Evolutionary conservation across 2,329 filamentous ascomycete species (phyloP).

Genomic region (Trichophyton simii): DNA sequence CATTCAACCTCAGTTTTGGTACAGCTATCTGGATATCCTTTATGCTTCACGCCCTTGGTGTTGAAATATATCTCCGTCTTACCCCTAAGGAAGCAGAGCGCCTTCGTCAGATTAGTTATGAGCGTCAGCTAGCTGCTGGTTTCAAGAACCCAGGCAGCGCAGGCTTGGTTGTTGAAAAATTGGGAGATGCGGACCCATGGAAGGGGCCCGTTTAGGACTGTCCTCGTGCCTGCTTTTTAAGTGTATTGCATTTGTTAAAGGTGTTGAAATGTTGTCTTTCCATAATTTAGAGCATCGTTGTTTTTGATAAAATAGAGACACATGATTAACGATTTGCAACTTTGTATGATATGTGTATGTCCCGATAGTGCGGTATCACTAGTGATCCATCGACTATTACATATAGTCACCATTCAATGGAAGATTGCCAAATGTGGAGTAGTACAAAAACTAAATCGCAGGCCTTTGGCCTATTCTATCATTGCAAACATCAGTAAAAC

Average conservation of each 20-base stretch:
- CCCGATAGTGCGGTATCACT: not conserved
- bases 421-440: no score
- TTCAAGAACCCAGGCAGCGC: conserved; percentile 38
- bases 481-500: no score
- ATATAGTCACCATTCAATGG: no score
- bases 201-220: not conserved
- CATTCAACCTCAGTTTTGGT: conserved; percentile 40
- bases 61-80: conserved; percentile 40
- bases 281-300: not conserved
- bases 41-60: conserved; percentile 38
- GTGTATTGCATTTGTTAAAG: not conserved
- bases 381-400: no score
- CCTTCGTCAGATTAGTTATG: conserved; percentile 44
- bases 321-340: not conserved
- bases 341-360: not conserved
- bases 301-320: not conserved
- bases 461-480: not conserved
- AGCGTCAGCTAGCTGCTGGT: conserved; percentile 44
- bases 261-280: not conserved
- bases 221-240: not conserved
- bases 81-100: conserved; percentile 44
- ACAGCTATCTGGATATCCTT: conserved; percentile 43
- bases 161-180: conserved; percentile 34
- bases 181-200: conserved; percentile 26
- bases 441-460: not conserved